Evolutionary conservation across 192 early-diverging fungal genomes (phyloP), one percentile per base, ranked within the genome.

Genomic region (Coemansia sp.): DNA sequence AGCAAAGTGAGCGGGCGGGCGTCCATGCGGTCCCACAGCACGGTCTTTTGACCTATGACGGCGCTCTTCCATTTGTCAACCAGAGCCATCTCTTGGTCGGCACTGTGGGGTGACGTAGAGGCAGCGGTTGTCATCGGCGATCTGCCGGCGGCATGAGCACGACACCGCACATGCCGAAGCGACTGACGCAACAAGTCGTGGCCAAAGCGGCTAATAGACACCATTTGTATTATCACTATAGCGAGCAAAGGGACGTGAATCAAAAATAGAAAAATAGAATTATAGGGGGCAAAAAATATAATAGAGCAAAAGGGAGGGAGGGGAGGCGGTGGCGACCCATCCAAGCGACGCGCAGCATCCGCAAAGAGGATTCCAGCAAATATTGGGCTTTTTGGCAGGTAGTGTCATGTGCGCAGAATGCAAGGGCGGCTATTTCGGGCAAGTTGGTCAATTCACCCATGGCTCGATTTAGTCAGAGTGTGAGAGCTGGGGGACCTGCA

Each of bases 1-100:
- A 83, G 73, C 52, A 83, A 50, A 12, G 80, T 70, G 29, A 74
- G 38, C 70, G 78, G 80, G 9, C 80, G 80, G 31, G 72, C 27
- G 44, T 83, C 80, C 72, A 83, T 83, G 60, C 75, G 76, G 62
- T 78, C 80, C 70, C 72, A 70, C 33, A 78, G 61, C 3, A 72
- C 61, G 4, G 64, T 65, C 41, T 64, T 57, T 39, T 64, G 65
- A 2, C 62, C 70, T 15, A 77, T 27, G 6, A 24, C 38, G 9
- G 64, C 29, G 5, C 64, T 68, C 40, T 36, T 68, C 80, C 80
- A 83, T n/a, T 71, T 68, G 39, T 34, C 46, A 12, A 78, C 53
- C 2, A 44, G 29, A 16, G 38, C 47, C 12, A 71, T 2, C 31
- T 65, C 62, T 18, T 29, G 16, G 36, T n/a, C 39, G n/a, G 34